Conservation (phyloP, 768 basidiomycete species). For the Amanita thiersii region DNA sequence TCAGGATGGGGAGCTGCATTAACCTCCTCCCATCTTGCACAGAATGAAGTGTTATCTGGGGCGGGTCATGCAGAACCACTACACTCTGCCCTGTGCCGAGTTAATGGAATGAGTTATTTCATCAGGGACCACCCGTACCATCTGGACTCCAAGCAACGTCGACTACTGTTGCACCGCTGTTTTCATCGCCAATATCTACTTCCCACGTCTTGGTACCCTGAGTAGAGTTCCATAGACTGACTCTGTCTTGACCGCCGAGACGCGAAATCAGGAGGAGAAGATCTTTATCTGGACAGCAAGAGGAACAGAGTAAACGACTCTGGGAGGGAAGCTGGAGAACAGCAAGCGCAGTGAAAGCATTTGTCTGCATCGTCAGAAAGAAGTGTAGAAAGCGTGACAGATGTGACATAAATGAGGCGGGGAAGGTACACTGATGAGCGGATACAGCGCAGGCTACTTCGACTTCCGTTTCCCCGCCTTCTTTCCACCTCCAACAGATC, state of each 20-base stretch:
- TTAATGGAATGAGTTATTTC: slow-evolving; percentile 5
- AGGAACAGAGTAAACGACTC: slow-evolving; percentile 48
- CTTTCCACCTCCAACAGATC: neutral
- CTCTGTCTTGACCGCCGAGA: slow-evolving; percentile 56
- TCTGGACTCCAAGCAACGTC: slow-evolving; percentile 78
- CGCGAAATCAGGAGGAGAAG: slow-evolving; percentile 60
- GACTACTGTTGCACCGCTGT: slow-evolving; percentile 39
- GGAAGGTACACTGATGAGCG: neutral
- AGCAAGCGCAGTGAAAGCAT: slow-evolving; percentile 50
- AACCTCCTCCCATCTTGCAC: slow-evolving; percentile 66
- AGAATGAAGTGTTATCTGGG: slow-evolving; percentile 63
- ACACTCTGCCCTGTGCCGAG: slow-evolving; percentile 50
- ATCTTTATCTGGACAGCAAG: slow-evolving; percentile 86
- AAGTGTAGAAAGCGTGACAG: neutral
- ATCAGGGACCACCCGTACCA: slow-evolving; percentile 33
- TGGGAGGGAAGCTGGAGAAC: slow-evolving; percentile 47
- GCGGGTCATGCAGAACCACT: slow-evolving; percentile 64
- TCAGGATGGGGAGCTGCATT: slow-evolving; percentile 33
- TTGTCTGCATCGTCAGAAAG: slow-evolving; percentile 26
- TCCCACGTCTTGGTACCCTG: slow-evolving; percentile 81
- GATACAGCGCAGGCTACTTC: neutral
- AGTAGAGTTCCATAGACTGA: slow-evolving; percentile 72
- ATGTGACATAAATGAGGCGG: neutral
- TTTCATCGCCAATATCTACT: slow-evolving; percentile 49
- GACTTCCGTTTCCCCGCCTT: slow-evolving; percentile 4